Base-by-base conservation (phyloP, 495 filamentous ascomycete genomes). In the Podospora anserina region DNA sequence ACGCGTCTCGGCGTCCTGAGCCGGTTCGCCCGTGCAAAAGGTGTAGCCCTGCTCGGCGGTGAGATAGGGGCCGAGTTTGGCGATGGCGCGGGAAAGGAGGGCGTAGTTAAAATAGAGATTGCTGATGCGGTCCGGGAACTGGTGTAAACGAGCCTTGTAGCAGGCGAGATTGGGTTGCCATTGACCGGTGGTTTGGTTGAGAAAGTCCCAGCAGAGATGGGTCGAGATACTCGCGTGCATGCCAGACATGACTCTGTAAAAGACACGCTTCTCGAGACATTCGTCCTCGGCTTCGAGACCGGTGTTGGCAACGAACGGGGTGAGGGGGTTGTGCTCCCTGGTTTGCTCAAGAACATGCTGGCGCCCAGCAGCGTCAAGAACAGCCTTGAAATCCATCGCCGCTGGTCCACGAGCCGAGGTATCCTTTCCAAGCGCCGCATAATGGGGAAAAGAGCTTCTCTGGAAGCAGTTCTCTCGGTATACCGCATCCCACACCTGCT, bases 41-140 rank as follows among this genome's bases (percentile, higher is more conserved):
- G 91, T 96, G 81, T 98, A 99, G 54, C 74, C 72, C 11, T 71
- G 61, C 7, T 65, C 61, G 59, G 90, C 80, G 26, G 75, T 67
- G 20, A 98, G 83, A 72, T 95, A 90, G 28, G 91, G 91, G 26
- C 88, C 91, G n/a, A 98, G 87, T 78, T 99, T 99, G 23, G 90
- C 89, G 64, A 97, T 84, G 20, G 95, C 95, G 70, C 95, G 92
- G 7, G 93, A 88, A 23, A 99, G 84, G 32, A 99, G 85, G 0
- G 95, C 95, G 76, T 97, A 99, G 84, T 99, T 97, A 83, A 99
- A 99, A 81, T 98, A 99, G 67, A 98, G 87, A 78, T 99, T 99
- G 65, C 94, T 94, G 75, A 97, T 90, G 64, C 93, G 91, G 70
- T 99, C 95, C 0, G 94, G 93, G 72, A 92, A 88, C 7, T 83